Base-by-base conservation (phyloP, 2,329 filamentous ascomycete species). In the Emmonsiellopsis sp. region DNA sequence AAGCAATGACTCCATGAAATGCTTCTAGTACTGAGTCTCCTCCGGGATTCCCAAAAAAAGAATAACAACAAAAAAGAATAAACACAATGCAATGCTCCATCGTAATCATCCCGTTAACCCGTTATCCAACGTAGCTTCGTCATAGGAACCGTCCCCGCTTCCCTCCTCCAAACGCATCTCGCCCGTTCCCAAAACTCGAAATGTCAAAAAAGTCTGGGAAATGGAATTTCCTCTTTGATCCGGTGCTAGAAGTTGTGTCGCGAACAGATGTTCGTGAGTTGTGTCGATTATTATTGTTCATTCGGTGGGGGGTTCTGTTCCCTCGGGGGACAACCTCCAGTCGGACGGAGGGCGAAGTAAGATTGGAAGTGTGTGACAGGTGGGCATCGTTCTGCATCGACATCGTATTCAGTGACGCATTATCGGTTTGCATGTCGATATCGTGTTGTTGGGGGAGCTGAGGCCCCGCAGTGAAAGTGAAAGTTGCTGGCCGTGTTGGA, bases 151-250 rank as follows among this genome's bases (percentile, higher is more conserved):
- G 71, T 40, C 74, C 71, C 48, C 74, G 68, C 65, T 78, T 78
- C 46, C 70, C 70, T n/a, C 73, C 70, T 54, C 72, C 72, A 56
- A 67, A 67, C 40, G 66, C 64, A 59, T 77, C 75, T 54, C 68
- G 66, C 46, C 64, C 65, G 51, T 72, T 72, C 15, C 70, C 68
- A 49, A 76, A 59, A 46, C 69, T 73, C 1, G 74, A 75, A 16
- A 78, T 59, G 57, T 77, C 75, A 55, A 77, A 77, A 58, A 77
- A 77, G 45, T 77, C 75, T 2, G 69, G 70, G 46, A 76, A 70
- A 15, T 70, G 67, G 49, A 72, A 64, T 62, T 75, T 76, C 54
- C 75, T 67, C 64, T 78, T 78, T 7, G 73, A 73, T 5, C 75
- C 74, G 6, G 75, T 55, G 4, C 63, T 67, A 8, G 69, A 61